Conservation (phyloP, 257 asterid species). For the Coffea canephora region DNA sequence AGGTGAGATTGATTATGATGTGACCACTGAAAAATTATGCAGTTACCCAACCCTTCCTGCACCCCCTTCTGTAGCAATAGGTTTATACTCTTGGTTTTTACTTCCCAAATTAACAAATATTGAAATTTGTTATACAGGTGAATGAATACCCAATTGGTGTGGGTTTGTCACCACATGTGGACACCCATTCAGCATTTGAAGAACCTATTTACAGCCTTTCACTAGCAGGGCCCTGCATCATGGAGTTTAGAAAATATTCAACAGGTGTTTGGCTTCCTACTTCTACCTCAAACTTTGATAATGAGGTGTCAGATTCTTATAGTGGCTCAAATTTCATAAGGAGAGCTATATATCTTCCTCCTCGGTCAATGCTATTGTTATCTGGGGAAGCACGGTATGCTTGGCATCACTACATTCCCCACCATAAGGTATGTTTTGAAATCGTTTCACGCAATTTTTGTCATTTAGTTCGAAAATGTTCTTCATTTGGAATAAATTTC, state of each 20-base stretch:
- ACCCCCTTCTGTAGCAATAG: neutral
- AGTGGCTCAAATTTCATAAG: slow-evolving; percentile 41
- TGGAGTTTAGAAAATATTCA: slow-evolving; percentile 90
- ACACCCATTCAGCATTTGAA: slow-evolving; percentile 96
- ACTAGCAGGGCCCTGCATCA: slow-evolving; percentile 88
- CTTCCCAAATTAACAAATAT: neutral
- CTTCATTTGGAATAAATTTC: neutral
- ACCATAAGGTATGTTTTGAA: slow-evolving; percentile 65
- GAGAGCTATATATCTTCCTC: slow-evolving; percentile 86
- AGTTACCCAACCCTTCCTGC: neutral
- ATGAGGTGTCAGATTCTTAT: slow-evolving; percentile 26
- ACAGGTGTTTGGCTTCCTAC: slow-evolving; percentile 53
- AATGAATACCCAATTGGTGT: slow-evolving; percentile 94
- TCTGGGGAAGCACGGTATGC: slow-evolving; percentile 93
- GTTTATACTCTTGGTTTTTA: neutral
- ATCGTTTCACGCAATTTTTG: neutral
- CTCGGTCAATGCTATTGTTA: slow-evolving; percentile 76
- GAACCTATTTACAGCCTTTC: slow-evolving; percentile 90
- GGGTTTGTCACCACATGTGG: slow-evolving; percentile 94
- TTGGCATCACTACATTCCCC: slow-evolving; percentile 99
- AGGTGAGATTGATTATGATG: neutral
- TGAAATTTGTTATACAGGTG: slow-evolving; percentile 46
- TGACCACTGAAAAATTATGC: neutral
- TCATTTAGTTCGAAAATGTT: neutral
- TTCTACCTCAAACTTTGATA: slow-evolving; percentile 28